These are phyloP conservation scores for Neofusicoccum parvum DNA, from an alignment of 2,329 filamentous ascomycete species.

Conservation along the genomic window DNA sequence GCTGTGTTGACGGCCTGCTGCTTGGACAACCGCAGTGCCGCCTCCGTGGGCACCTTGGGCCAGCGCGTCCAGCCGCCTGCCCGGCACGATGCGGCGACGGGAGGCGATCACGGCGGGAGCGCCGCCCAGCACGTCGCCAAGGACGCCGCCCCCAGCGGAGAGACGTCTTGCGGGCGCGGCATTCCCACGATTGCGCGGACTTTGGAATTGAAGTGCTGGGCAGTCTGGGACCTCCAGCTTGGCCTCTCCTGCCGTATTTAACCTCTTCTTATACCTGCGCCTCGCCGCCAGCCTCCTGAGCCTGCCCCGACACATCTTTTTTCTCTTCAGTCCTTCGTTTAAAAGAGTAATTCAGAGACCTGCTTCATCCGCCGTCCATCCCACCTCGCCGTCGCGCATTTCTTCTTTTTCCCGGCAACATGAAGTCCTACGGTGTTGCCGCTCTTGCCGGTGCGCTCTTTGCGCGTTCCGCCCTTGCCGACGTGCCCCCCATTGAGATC, in stretches of 20 bases:
- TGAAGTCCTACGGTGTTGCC: conserved; percentile 56
- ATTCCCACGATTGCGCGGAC: conserved; percentile 3
- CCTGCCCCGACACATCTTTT: neutral
- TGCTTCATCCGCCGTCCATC: neutral
- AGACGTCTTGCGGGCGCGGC: conserved; percentile 9
- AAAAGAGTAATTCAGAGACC: neutral
- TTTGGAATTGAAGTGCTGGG: conserved; percentile 5
- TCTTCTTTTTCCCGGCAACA: conserved; percentile 38
- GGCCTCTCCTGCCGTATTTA: conserved; percentile 6
- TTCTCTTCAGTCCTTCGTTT: conserved; percentile 15
- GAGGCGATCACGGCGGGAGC: neutral
- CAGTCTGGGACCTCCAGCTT: neutral
- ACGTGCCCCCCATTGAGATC: conserved; percentile 66
- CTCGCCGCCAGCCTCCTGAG: conserved; percentile 1
- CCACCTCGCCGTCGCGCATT: neutral
- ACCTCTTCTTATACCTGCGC: neutral
- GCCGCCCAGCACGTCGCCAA: conserved; percentile 10
- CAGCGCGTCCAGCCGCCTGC: no score
- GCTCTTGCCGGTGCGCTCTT: conserved; percentile 57
- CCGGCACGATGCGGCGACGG: neutral
- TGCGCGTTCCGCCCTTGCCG: conserved; percentile 47
- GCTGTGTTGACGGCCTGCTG: neutral
- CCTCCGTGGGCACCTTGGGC: neutral
- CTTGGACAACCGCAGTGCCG: no score
- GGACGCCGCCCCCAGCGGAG: conserved; percentile 11